Evolutionary conservation across 1,139 yeast species (phyloP), one percentile per base, ranked within the genome.

Genomic region (Keqinozyma sinolaborantium): DNA sequence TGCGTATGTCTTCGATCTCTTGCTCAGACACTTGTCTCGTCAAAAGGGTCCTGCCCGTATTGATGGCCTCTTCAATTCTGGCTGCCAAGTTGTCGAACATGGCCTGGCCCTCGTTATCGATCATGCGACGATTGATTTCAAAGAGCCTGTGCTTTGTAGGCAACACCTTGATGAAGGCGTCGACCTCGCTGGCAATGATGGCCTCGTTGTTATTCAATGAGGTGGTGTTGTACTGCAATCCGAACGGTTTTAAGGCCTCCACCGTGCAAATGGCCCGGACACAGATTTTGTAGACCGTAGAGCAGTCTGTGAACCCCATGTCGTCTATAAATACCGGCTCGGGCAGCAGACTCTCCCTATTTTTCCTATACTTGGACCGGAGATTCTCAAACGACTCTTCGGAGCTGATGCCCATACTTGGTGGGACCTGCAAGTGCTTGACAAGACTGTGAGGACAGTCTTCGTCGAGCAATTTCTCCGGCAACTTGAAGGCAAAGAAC

Each of bases 401-500:
- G 23, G 44, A 49, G 9, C 58, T 52, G 3, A 56, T 39, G 1
- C 72, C 72, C 4, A 64, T 35, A 3, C 65, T 57, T 1, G 69
- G 66, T 1, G 62, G 62, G 8, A 66, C 38, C 39, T 60, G 66
- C 23, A 64, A 45, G 43, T 65, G 73, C 32, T 55, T 53, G 9
- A 60, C 60, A 14, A 62, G 44, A 7, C 56, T 55, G 37, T 63
- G 70, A 13, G 53, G 58, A 44, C 73, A 66, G 3, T 58, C 41
- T 39, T 60, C 50, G 30, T 66, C 72, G 28, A 66, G 45, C 16
- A 64, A 48, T 32, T 56, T 60, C 25, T 57, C 64, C 0, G 73
- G 73, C 18, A 66, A 40, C 28, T 51, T 55, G 44, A 66, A 66
- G 3, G 64, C 58, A 43, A 66, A 66, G 38, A 60, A 64, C 39